phyloP scores from a whole-genome alignment of 2,329 filamentous ascomycete species.

The Alternaria arbusti region DNA sequence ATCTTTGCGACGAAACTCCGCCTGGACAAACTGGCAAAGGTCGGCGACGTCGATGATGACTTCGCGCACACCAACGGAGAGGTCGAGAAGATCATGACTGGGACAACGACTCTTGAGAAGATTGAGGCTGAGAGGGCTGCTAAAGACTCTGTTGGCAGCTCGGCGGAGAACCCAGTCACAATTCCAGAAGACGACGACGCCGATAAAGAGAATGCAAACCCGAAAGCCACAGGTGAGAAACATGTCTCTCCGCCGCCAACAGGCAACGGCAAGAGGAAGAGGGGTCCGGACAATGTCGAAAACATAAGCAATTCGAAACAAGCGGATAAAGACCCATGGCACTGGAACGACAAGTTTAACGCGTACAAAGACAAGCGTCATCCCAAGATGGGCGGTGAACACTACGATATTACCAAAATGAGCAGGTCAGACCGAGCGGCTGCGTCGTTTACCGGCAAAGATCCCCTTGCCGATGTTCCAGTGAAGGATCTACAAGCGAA shows the following conservation, averaged over 20 bases:
- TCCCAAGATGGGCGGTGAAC: slow-evolving; percentile 11
- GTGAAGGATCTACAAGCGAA: slow-evolving; percentile 10
- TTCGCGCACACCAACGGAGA: not conserved
- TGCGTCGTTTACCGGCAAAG: slow-evolving; percentile 15
- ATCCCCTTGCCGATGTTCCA: slow-evolving; percentile 18
- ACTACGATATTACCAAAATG: slow-evolving; percentile 31
- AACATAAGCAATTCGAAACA: not conserved
- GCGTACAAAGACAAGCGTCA: slow-evolving; percentile 9
- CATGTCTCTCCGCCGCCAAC: not conserved
- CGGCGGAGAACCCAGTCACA: not conserved
- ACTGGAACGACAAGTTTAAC: slow-evolving; percentile 12
- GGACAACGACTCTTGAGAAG: not conserved
- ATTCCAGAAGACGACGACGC: slow-evolving; percentile 4
- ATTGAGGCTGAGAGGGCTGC: not conserved
- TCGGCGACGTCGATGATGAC: not conserved
- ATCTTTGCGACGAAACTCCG: slow-evolving; percentile 10
- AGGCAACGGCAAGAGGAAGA: slow-evolving; percentile 3
- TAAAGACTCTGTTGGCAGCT: not conserved
- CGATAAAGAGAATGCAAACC: slow-evolving; percentile 8
- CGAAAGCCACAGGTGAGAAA: not conserved
- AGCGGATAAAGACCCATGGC: slow-evolving; percentile 19
- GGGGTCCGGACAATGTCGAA: not conserved
- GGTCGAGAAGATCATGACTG: not conserved
- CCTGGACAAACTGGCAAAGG: slow-evolving; percentile 15
- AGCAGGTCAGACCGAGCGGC: slow-evolving; percentile 16